Base-by-base conservation (phyloP, 441 rosid genomes). In the Eruca vesicaria region DNA sequence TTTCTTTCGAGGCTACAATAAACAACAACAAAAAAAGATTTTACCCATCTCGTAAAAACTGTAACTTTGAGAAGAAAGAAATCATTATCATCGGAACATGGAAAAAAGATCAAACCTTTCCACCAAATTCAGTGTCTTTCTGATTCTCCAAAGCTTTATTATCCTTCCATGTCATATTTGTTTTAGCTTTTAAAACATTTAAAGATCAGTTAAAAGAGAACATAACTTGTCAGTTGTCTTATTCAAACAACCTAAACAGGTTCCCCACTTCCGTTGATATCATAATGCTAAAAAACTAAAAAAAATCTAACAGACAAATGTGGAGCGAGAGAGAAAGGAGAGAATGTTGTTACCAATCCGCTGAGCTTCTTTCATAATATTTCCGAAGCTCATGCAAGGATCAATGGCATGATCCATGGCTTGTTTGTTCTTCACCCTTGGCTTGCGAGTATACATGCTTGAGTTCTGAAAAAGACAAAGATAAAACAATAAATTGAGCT, bases 161-260 rank as follows among this genome's bases (percentile, higher is more conserved):
- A 76, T 92, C 93, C 69, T 94, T 92, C 99, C 97, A 94, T 69
- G 98, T 83, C 90, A 84, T 85, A 66, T 81, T 79, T 0, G 94
- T 82, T 6, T 82, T 72, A 52, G 84, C 97, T 88, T 75, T 20
- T 1, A 3, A 7, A 63, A 43, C n/a, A n/a, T n/a, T n/a, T n/a
- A n/a, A n/a, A 62, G 2, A 20, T 52, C 20, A 45, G 18, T 31
- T 32, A 26, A 60, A 7, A 31, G 36, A 35, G 65, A 60, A 16
- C 3, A 62, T 35, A 35, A 21, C 20, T 18, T 26, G 18, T 7
- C 53, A 45, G 15, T 45, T n/a, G 19, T 15, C 53, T 31, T 31
- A 32, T 31, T 15, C 21, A 60, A 45, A 9, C 48, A 59, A 26
- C 29, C 29, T 26, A 26, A 3, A 31, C 20, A 59, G n/a, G n/a